Conservation (phyloP, 371 early-diverging fungal genomes). For the Syncephalastrum sp. region DNA sequence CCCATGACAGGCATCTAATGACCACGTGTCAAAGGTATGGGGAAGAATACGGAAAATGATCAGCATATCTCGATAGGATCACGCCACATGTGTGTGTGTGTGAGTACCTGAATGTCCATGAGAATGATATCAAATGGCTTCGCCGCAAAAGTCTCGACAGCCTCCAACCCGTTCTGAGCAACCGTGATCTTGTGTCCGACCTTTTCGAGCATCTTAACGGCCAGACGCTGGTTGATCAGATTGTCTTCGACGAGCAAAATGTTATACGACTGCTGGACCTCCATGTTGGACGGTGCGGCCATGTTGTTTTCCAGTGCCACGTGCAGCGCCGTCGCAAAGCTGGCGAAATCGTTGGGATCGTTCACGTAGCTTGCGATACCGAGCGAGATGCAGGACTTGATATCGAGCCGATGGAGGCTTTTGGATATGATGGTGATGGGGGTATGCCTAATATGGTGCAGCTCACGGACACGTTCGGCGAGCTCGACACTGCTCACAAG, state of each 20-base stretch:
- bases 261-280: constrained; percentile 50
- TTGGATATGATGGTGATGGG: constrained; percentile 54
- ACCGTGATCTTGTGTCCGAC: constrained; percentile 71
- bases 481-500: constrained; percentile 5
- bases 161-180: constrained; percentile 73
- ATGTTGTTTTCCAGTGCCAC: constrained; percentile 71
- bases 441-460: constrained; percentile 48
- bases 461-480: constrained; percentile 27
- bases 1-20: constrained; percentile 73
- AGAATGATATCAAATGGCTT: constrained; percentile 68
- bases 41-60: too few relatives aligned
- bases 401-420: constrained; percentile 37
- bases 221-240: constrained; percentile 79
- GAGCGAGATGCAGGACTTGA: constrained; percentile 58
- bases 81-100: too few relatives aligned
- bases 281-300: constrained; percentile 52
- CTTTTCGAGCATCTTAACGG: constrained; percentile 73
- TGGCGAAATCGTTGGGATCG: constrained; percentile 54
- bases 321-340: constrained; percentile 63
- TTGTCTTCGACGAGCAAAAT: constrained; percentile 84
- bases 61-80: too few relatives aligned
- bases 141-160: constrained; percentile 64
- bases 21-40: neutral
- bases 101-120: constrained; percentile 68
- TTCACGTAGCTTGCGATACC: constrained; percentile 61